phyloP scores from a whole-genome alignment of 441 rosid genomes.

The Populus hybrid region DNA sequence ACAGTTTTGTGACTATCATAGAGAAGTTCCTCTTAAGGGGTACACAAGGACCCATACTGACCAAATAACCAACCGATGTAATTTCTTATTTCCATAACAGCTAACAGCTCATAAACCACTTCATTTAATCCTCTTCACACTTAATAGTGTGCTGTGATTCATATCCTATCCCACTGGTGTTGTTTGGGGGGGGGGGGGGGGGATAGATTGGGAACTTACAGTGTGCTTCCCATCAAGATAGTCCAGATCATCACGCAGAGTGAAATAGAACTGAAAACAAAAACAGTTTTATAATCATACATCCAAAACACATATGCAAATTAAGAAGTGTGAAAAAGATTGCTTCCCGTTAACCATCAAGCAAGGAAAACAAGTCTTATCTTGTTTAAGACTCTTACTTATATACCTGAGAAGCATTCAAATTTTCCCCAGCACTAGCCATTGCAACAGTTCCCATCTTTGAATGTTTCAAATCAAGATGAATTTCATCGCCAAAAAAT shows the following conservation, averaged over 20 bases:
- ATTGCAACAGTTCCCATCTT: conserved; percentile 90
- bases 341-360: background rate
- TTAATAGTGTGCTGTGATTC: background rate
- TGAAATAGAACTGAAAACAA: conserved; percentile 75
- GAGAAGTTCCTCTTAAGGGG: background rate
- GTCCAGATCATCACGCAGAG: conserved; percentile 85
- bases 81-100: background rate
- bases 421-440: conserved; percentile 98
- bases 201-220: conserved; percentile 38
- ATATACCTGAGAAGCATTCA: conserved; percentile 96
- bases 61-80: background rate
- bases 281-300: conserved; percentile 15
- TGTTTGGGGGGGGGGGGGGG: background rate
- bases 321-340: background rate
- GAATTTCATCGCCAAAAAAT: conserved; percentile 84
- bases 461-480: conserved; percentile 80
- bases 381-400: background rate
- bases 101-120: background rate
- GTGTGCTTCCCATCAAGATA: conserved; percentile 98
- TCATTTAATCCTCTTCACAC: background rate
- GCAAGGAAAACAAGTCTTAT: background rate
- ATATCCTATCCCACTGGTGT: background rate
- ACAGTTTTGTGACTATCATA: background rate
- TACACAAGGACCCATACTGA: background rate
- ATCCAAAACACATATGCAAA: background rate